These are phyloP conservation scores for Lophiostoma macrostomum DNA, from an alignment of 495 filamentous ascomycete genomes.

Conservation along the genomic window DNA sequence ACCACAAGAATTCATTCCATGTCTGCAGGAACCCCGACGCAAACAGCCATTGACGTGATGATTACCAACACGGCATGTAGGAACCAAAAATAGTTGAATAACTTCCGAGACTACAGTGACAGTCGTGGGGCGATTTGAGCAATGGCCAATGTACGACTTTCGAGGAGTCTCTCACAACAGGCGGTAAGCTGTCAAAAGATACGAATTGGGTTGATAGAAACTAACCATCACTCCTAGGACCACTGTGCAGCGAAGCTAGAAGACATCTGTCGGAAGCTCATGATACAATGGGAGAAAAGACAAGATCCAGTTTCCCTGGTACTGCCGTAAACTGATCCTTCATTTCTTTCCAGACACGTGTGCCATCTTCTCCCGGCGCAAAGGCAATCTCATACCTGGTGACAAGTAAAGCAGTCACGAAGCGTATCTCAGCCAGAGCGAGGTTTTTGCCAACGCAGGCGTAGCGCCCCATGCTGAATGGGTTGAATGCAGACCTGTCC, in stretches of 20 bases:
- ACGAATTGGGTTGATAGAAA: too few relatives aligned
- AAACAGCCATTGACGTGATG: too few relatives aligned
- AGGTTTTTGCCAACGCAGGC: slow-evolving; percentile 12
- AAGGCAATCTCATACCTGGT: slow-evolving; percentile 1
- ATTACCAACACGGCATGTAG: too few relatives aligned
- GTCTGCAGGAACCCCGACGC: too few relatives aligned
- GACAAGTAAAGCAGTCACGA: slow-evolving; percentile 4
- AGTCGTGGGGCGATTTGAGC: too few relatives aligned
- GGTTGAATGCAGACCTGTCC: slow-evolving; percentile 19
- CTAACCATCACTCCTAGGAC: too few relatives aligned
- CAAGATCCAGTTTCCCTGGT: neutral
- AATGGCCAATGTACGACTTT: too few relatives aligned
- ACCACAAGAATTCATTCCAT: too few relatives aligned
- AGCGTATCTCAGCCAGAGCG: slow-evolving; percentile 1
- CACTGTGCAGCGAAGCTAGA: neutral
- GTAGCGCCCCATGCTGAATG: slow-evolving; percentile 11
- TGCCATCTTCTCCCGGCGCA: neutral
- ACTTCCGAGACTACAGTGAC: too few relatives aligned
- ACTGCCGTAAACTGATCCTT: slow-evolving; percentile 7
- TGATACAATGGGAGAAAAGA: neutral
- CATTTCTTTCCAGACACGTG: slow-evolving; percentile 1
- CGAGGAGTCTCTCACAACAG: too few relatives aligned
- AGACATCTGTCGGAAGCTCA: neutral
- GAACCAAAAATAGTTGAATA: too few relatives aligned
- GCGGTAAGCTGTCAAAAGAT: too few relatives aligned